phyloP scores from a whole-genome alignment of 148 eudicot species.

The Polygonum maritimum region DNA sequence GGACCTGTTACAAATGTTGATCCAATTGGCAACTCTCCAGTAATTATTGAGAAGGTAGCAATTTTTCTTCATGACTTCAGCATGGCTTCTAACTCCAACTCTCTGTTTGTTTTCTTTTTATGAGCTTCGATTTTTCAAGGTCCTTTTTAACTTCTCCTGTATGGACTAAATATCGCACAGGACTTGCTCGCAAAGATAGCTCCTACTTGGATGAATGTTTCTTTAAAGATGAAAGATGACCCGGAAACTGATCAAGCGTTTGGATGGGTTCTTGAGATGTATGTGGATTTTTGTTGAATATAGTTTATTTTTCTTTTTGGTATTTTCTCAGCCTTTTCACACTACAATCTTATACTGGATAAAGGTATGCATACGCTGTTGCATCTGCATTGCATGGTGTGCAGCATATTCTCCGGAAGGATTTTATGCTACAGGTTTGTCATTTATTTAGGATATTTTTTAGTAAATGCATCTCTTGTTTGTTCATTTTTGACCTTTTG shows the following conservation, averaged over 20 bases:
- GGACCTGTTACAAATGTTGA: constrained; percentile 85
- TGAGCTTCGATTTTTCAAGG: neutral
- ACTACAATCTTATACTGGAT: neutral
- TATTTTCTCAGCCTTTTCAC: neutral
- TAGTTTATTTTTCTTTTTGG: neutral
- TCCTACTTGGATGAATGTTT: constrained; percentile 93
- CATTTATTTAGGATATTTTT: neutral
- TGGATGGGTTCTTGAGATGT: constrained; percentile 92
- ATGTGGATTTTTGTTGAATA: constrained; percentile 12
- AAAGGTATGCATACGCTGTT: constrained; percentile 95
- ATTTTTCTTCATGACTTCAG: neutral
- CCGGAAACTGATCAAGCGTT: constrained; percentile 71
- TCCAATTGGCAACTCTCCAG: constrained; percentile 92
- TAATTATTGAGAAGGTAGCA: constrained; percentile 19
- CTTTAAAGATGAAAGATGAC: constrained; percentile 78
- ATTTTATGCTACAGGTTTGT: constrained; percentile 88
- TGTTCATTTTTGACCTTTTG: neutral
- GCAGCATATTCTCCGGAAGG: constrained; percentile 76
- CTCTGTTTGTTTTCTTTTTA: neutral
- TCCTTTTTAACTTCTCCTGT: neutral
- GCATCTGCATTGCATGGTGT: constrained; percentile 97
- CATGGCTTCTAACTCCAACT: too few relatives aligned
- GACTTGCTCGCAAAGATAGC: constrained; percentile 61
- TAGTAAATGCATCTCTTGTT: neutral
- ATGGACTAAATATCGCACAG: constrained; percentile 13